A percentile compares a stretch with the other conserved stretches of the same genome.
These are phyloP conservation scores for Rhizophora apiculata DNA, from an alignment of 345 rosid genomes.

Conservation along the genomic window DNA sequence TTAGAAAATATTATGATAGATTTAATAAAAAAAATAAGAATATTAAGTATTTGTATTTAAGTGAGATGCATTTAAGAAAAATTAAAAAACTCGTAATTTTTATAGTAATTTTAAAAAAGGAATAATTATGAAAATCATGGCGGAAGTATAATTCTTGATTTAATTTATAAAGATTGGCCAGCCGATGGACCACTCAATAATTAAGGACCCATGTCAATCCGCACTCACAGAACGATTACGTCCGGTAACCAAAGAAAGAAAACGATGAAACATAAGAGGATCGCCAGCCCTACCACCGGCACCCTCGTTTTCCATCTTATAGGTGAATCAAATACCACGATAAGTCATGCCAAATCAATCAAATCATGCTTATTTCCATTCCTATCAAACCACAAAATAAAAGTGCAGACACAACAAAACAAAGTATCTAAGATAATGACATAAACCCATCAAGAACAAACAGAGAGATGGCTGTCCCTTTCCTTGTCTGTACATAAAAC, in stretches of 20 bases:
- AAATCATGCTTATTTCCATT: constrained; percentile 21
- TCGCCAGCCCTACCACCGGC: too few relatives aligned
- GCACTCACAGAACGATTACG: not conserved
- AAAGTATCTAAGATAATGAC: constrained; percentile 7
- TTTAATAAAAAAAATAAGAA: too few relatives aligned
- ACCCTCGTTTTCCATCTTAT: not conserved
- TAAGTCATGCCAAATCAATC: not conserved
- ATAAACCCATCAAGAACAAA: constrained; percentile 10
- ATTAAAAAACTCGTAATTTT: too few relatives aligned
- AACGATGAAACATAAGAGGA: too few relatives aligned
- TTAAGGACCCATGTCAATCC: not conserved
- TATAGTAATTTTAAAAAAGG: too few relatives aligned
- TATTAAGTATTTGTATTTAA: too few relatives aligned
- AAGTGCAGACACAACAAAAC: constrained; percentile 23
- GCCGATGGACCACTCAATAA: too few relatives aligned
- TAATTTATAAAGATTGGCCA: too few relatives aligned
- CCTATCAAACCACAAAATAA: constrained; percentile 3
- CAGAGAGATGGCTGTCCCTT: constrained; percentile 17
- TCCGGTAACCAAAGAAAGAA: not conserved
- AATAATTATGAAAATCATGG: too few relatives aligned
- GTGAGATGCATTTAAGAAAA: too few relatives aligned
- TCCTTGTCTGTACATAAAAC: constrained; percentile 49
- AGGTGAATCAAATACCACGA: constrained; percentile 9
- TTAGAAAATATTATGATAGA: too few relatives aligned
- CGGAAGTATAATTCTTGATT: too few relatives aligned